These are phyloP conservation scores for Rehmannia glutinosa DNA, from an alignment of 257 asterid species.

Conservation along the genomic window DNA sequence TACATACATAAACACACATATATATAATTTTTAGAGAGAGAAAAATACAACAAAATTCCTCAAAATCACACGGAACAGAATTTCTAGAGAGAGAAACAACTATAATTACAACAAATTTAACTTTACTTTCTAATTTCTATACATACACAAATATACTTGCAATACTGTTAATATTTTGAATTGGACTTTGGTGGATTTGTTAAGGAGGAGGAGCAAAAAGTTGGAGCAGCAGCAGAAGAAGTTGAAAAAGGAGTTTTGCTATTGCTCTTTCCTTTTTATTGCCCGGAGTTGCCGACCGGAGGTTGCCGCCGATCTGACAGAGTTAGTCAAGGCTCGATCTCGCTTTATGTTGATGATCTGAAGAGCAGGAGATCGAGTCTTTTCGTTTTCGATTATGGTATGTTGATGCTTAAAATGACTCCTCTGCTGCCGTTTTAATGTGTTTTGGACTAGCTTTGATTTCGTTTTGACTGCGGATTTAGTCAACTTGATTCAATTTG, in stretches of 20 bases:
- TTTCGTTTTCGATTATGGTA: constrained; percentile 52
- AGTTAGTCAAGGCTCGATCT: constrained; percentile 46
- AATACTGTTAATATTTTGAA: not conserved
- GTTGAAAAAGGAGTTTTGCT: constrained; percentile 20
- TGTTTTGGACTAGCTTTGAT: constrained; percentile 26
- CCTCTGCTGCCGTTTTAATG: constrained; percentile 24
- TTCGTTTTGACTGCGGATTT: constrained; percentile 27
- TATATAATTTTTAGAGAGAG: constrained; percentile 25
- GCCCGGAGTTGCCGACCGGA: constrained; percentile 22
- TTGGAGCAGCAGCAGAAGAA: constrained; percentile 14
- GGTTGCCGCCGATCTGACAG: constrained; percentile 62
- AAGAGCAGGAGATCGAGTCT: constrained; percentile 62
- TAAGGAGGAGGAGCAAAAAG: constrained; percentile 11
- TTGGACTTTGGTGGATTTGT: constrained; percentile 15
- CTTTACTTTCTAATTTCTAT: constrained; percentile 20
- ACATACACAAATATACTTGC: not conserved
- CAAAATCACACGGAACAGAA: constrained; percentile 16
- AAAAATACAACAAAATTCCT: constrained; percentile 12
- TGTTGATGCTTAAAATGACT: constrained; percentile 29
- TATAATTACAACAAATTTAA: not conserved
- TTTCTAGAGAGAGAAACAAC: constrained; percentile 30
- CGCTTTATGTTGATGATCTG: constrained; percentile 59
- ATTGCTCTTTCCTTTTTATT: not conserved
- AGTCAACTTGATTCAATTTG: constrained; percentile 1
- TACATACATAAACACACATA: not conserved